These are phyloP conservation scores for Salix arbutifolia DNA, from an alignment of 345 rosid genomes.

Conservation along the genomic window DNA sequence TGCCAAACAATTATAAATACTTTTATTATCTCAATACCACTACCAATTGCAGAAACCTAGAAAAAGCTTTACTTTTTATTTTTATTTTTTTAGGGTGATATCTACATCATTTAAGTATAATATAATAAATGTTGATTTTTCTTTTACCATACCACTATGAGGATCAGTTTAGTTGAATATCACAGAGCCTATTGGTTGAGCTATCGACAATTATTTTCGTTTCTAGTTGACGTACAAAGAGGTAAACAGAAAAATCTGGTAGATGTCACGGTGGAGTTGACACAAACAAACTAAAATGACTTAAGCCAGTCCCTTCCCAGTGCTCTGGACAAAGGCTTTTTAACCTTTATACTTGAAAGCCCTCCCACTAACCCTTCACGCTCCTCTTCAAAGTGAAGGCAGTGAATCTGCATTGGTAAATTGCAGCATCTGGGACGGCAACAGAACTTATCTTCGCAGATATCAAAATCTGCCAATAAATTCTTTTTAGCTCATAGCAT, in stretches of 20 bases:
- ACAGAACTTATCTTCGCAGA: background rate
- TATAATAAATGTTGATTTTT: too few species aligned
- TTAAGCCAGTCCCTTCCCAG: too few species aligned
- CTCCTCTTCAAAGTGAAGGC: background rate
- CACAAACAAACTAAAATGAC: background rate
- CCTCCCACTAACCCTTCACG: too few species aligned
- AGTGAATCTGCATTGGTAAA: background rate
- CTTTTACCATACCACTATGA: background rate
- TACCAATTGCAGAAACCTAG: background rate
- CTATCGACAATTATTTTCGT: too few species aligned
- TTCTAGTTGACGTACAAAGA: background rate
- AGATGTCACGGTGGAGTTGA: background rate
- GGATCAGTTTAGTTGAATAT: background rate
- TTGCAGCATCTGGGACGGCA: background rate
- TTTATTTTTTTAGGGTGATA: background rate
- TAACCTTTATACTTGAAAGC: too few species aligned
- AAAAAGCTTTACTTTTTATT: background rate
- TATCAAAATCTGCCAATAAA: background rate
- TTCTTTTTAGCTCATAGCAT: background rate
- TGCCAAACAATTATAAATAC: background rate
- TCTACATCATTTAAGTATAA: background rate
- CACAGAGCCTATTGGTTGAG: background rate
- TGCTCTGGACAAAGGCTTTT: too few species aligned
- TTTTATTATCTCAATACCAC: background rate
- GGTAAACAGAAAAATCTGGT: background rate